Evolutionary conservation across 129 eudicot genomes (phyloP), one percentile per base, ranked within the genome.

Genomic region (Glebionis coronaria): DNA sequence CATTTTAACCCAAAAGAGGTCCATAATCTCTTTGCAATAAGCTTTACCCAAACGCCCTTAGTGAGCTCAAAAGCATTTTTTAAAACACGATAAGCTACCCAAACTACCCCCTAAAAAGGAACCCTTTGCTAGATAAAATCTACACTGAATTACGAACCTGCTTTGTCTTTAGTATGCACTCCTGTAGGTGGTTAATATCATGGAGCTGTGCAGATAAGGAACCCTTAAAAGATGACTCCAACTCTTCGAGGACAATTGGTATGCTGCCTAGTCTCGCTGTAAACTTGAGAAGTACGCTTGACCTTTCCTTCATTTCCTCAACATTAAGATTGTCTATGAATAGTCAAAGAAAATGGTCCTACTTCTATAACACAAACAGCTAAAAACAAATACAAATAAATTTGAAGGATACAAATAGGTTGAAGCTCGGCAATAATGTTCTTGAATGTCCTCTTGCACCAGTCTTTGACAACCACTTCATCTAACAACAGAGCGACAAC

Each of bases 401-500:
- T n/a, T n/a, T n/a, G n/a, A n/a, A n/a, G n/a, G n/a, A n/a, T n/a
- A n/a, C n/a, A n/a, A n/a, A n/a, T n/a, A n/a, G n/a, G n/a, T n/a
- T n/a, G n/a, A n/a, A n/a, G n/a, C n/a, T n/a, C n/a, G n/a, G n/a
- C n/a, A n/a, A 79, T 18, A 53, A 82, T 82, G 67, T 31, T 79
- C 79, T 72, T 75, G 83, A 89, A 93, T 6, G 87, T 77, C 62
- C 90, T 72, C 80, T 82, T 84, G 95, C 99, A 93, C 99, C 99
- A 93, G 71, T 93, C 95, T 83, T 87, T 89, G 56, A 93, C 97
- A 68, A 93, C 99, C 84, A 82, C 88, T 78, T 93, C 99, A 73
- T 93, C 99, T 69, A 93, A 84, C 80, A 93, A 80, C 79, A 93
- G 80, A 61, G 99, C 99, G 60, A 81, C 80, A 42, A 85, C 82